Base-by-base conservation (phyloP, 495 filamentous ascomycete species). In the Neurospora sp. region DNA sequence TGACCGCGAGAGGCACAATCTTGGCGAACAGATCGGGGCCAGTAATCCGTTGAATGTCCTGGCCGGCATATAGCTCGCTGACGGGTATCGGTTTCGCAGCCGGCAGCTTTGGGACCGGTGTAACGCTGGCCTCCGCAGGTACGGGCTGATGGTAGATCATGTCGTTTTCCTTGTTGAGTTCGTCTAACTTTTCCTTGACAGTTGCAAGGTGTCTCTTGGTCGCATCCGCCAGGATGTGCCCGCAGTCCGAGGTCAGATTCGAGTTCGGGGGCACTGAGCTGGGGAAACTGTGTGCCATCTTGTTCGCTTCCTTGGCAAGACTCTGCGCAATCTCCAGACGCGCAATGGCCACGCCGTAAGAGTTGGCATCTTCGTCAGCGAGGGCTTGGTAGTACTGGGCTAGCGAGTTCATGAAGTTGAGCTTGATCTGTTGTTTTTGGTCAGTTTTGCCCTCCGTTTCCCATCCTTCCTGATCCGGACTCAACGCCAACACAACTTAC, bases 1-100 rank as follows among this genome's bases (percentile, higher is more conserved):
- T 99, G 9, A 99, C 95, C 8, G 93, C 92, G 87, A 98, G 93
- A 2, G 96, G 96, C 12, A 98, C 94, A 71, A 99, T 96, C 78
- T 95, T 97, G 72, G 96, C 90, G 83, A 99, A 99, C 71, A 99
- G 92, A 83, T 98, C 96, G 1, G 95, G 96, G 0, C 96, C 96
- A 69, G 97, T 99, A 66, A 98, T 98, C 11, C 93, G 87, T 79
- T 96, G 93, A 53, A 99, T 97, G 83, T 99, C 96, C 79, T 98
- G 94, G 31, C 95, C 94, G 74, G 96, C 93, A 77, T 99, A 99
- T 3, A 99, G 85, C 79, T 99, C 96, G 81, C 93, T 94, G 46
- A 99, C 96, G 0, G 96, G 94, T 70, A 98, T 98, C 18, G 96
- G 93, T 81, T 98, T 99, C n/a, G 96, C 95, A 2, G 96, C 96